Evolutionary conservation across 495 filamentous ascomycete genomes (phyloP).

Genomic region (Hyaloscypha finlandica): DNA sequence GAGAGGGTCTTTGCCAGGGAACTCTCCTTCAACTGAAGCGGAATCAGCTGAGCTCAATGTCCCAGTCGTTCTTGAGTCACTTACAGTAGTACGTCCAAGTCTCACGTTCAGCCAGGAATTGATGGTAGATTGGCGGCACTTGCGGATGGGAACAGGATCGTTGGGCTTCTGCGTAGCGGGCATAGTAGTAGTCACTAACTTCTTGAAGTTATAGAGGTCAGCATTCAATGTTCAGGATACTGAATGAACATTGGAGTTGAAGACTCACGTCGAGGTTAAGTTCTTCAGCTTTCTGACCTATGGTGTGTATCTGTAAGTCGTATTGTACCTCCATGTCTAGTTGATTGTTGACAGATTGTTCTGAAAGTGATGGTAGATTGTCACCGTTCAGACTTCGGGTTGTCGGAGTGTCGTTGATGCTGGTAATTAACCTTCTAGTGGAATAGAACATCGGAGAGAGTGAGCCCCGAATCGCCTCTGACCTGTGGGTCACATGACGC

Average conservation of each 20-base stretch:
- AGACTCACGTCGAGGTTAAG: not conserved
- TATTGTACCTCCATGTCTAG: not conserved
- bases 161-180: not conserved
- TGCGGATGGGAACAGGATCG: not conserved
- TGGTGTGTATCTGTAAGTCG: not conserved
- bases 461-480: too few species aligned
- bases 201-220: not conserved
- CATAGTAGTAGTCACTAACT: not conserved
- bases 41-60: not conserved
- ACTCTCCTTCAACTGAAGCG: not conserved
- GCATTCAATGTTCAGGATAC: not conserved
- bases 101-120: not conserved
- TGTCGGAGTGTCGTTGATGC: too few species aligned
- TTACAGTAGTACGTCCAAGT: not conserved
- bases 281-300: not conserved
- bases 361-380: too few species aligned
- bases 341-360: not conserved
- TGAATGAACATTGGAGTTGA: not conserved
- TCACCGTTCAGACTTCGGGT: too few species aligned
- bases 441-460: too few species aligned
- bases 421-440: too few species aligned
- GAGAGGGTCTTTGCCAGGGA: constrained; percentile 1
- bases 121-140: not conserved
- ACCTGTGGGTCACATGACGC: not conserved
- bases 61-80: not conserved